Conservation (phyloP, 2,329 filamentous ascomycete species). For the Parastagonospora nodorum region DNA sequence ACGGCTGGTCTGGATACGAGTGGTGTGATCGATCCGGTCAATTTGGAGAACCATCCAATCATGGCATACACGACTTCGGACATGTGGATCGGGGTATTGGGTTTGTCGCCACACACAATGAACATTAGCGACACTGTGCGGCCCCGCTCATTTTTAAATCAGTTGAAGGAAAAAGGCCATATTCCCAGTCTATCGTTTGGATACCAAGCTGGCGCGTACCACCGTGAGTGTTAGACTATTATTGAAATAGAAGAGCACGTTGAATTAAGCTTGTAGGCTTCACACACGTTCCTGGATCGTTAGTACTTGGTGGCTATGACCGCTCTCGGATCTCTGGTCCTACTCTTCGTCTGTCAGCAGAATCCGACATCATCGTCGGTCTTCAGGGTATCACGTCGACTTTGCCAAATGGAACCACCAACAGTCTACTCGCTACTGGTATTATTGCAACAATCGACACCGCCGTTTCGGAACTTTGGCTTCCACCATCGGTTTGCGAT, state of each 20-base stretch:
- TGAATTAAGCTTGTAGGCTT: neutral
- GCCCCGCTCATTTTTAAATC: conserved; percentile 57
- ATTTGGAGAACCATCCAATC: conserved; percentile 21
- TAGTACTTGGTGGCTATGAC: conserved; percentile 25
- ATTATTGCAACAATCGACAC: conserved; percentile 1
- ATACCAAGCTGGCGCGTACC: conserved; percentile 74
- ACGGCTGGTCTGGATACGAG: conserved; percentile 48
- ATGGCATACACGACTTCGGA: conserved; percentile 40
- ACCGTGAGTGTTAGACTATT: conserved; percentile 38
- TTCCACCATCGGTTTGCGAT: conserved; percentile 1
- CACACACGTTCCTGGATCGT: conserved; percentile 9
- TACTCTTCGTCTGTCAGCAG: neutral
- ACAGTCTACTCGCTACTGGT: neutral
- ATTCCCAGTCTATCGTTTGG: conserved; percentile 75
- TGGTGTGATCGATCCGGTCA: conserved; percentile 12
- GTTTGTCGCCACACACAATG: conserved; percentile 50
- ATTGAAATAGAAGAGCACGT: neutral
- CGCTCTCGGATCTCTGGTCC: neutral
- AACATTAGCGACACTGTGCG: conserved; percentile 57
- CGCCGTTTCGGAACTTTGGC: neutral
- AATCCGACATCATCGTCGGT: conserved; percentile 1
- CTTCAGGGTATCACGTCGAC: neutral
- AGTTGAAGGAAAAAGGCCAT: conserved; percentile 56
- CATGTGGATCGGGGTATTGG: conserved; percentile 50
- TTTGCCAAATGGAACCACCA: neutral